These are phyloP conservation scores for Curvularia sp. DNA, from an alignment of 2,329 filamentous ascomycete genomes.

Conservation along the genomic window DNA sequence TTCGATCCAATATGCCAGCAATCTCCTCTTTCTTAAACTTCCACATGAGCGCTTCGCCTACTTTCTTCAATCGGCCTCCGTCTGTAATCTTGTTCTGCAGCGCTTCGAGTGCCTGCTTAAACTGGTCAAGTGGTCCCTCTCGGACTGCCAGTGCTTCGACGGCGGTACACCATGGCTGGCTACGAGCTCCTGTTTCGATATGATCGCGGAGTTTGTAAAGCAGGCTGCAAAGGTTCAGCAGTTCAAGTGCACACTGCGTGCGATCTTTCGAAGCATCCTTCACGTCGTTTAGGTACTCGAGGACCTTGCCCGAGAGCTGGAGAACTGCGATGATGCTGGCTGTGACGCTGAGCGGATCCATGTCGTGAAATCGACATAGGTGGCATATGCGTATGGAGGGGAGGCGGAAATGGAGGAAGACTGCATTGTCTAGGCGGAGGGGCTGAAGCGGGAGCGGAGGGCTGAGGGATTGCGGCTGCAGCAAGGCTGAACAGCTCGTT, in stretches of 20 bases:
- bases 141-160: constrained; percentile 24
- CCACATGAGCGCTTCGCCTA: constrained; percentile 20
- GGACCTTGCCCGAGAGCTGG: constrained; percentile 28
- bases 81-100: constrained; percentile 25
- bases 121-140: constrained; percentile 39
- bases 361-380: constrained; percentile 1
- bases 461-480: background rate
- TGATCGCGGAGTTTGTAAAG: constrained; percentile 29
- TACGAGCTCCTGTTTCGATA: constrained; percentile 23
- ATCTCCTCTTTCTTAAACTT: constrained; percentile 29
- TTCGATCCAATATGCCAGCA: constrained; percentile 23
- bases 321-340: constrained; percentile 37
- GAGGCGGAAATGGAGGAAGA: constrained; percentile 2
- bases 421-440: constrained; percentile 1
- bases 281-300: constrained; percentile 34
- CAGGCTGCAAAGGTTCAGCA: constrained; percentile 29
- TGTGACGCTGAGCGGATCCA: constrained; percentile 34
- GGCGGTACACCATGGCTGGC: constrained; percentile 32
- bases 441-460: background rate
- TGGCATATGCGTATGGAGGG: constrained; percentile 5
- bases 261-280: constrained; percentile 37
- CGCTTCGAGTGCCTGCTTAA: constrained; percentile 30
- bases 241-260: constrained; percentile 25
- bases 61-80: constrained; percentile 17
- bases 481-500: constrained; percentile 4